phyloP scores from a whole-genome alignment of 1,139 yeast species.

The Geotrichum macrosporum region DNA sequence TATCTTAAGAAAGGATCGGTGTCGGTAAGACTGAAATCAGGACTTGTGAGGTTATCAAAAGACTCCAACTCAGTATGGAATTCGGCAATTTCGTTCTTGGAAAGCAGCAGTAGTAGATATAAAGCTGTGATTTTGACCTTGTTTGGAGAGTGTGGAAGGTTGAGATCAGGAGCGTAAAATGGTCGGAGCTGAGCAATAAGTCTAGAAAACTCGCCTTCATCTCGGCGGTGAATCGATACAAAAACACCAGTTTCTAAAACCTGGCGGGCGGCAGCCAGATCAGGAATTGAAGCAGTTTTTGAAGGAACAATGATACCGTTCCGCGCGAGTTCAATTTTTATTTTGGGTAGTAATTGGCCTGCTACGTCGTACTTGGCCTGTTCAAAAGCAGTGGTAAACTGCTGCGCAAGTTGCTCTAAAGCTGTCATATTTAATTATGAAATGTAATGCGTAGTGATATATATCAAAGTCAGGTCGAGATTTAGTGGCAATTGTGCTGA shows the following conservation, averaged over 20 bases:
- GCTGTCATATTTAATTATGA: constrained; percentile 24
- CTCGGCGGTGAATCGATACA: constrained; percentile 59
- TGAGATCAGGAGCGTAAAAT: constrained; percentile 52
- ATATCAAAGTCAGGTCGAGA: not conserved
- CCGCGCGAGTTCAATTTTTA: constrained; percentile 75
- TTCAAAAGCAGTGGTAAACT: constrained; percentile 62
- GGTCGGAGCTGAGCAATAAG: constrained; percentile 72
- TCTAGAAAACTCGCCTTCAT: constrained; percentile 64
- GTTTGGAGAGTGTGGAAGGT: constrained; percentile 55
- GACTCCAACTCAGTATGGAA: constrained; percentile 87
- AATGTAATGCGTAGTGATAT: not conserved
- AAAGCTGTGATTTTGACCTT: constrained; percentile 75
- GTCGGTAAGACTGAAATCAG: constrained; percentile 35
- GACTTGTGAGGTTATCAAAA: constrained; percentile 43
- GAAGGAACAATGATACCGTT: constrained; percentile 75
- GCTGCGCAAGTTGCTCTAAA: constrained; percentile 47
- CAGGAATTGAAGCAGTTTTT: constrained; percentile 42
- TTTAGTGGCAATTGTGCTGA: not conserved
- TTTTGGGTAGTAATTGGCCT: constrained; percentile 57
- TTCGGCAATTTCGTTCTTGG: constrained; percentile 78
- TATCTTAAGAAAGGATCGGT: constrained; percentile 60
- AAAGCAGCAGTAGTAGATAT: constrained; percentile 66
- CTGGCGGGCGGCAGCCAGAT: constrained; percentile 71
- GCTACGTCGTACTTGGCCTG: constrained; percentile 58
- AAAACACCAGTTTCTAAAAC: constrained; percentile 86